A percentile compares a stretch with the other conserved stretches of the same genome.
Conservation (phyloP, 2,329 filamentous ascomycete genomes). For the Fusarium algeriense region DNA sequence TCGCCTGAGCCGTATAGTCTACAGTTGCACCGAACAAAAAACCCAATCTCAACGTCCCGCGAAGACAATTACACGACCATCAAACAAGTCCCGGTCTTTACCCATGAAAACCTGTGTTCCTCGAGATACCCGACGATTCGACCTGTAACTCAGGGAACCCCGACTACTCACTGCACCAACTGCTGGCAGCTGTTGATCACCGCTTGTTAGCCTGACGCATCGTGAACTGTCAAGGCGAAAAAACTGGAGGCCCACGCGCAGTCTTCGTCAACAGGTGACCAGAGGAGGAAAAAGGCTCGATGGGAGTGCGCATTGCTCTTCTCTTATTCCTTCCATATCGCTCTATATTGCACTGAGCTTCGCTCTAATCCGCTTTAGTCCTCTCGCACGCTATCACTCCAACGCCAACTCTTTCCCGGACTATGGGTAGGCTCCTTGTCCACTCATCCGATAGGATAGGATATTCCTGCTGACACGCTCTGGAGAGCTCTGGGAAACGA, state of each 20-base stretch:
- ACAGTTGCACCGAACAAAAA: conserved; percentile 16
- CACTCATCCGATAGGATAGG: conserved; percentile 12
- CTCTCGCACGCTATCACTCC: conserved; percentile 53
- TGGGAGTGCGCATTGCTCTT: conserved; percentile 49
- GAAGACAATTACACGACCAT: conserved; percentile 6
- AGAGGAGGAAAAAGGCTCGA: conserved; percentile 44
- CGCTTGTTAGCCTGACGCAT: conserved; percentile 27
- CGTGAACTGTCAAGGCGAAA: conserved; percentile 38
- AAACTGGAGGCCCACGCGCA: conserved; percentile 48
- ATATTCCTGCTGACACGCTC: conserved; percentile 35
- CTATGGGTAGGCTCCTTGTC: conserved; percentile 54
- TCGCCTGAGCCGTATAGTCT: neutral
- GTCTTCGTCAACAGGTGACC: conserved; percentile 29
- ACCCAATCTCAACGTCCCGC: conserved; percentile 4
- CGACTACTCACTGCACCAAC: neutral
- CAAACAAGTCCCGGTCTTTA: neutral
- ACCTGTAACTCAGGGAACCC: neutral
- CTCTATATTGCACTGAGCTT: conserved; percentile 17
- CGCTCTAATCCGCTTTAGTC: conserved; percentile 42
- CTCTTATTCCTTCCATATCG: conserved; percentile 6
- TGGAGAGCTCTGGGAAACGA: conserved; percentile 46
- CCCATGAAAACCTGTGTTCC: neutral
- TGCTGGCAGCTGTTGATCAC: conserved; percentile 22
- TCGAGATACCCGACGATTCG: conserved; percentile 1
- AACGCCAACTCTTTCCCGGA: conserved; percentile 56